These are phyloP conservation scores for Dothideomycetidae sp. DNA, from an alignment of 2,329 filamentous ascomycete species.

Conservation along the genomic window DNA sequence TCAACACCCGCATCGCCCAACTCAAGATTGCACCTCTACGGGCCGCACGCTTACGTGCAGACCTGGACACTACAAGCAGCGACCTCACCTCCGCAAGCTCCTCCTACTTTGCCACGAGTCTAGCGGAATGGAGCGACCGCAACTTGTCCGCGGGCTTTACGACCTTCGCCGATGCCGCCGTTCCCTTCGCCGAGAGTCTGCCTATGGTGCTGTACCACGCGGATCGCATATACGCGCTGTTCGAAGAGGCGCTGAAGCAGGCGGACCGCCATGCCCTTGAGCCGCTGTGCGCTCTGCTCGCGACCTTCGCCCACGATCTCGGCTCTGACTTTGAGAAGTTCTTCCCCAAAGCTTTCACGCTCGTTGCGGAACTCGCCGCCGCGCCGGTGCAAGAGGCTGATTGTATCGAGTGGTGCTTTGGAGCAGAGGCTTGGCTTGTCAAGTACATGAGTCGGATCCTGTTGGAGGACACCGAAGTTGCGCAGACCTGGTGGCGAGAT, in stretches of 20 bases:
- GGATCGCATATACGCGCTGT: constrained; percentile 62
- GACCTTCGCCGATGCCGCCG: constrained; percentile 59
- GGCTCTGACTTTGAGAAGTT: constrained; percentile 78
- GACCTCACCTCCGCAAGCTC: constrained; percentile 68
- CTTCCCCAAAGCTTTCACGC: constrained; percentile 58
- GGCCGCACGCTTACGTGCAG: constrained; percentile 47
- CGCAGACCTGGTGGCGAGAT: constrained; percentile 76
- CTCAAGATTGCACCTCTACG: constrained; percentile 89
- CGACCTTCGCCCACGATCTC: constrained; percentile 88
- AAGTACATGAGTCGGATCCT: constrained; percentile 87
- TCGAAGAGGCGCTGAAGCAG: constrained; percentile 62
- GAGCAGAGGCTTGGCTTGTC: constrained; percentile 85
- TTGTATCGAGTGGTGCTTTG: constrained; percentile 97
- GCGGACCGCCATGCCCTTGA: constrained; percentile 71
- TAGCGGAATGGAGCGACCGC: constrained; percentile 82
- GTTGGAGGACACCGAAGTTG: constrained; percentile 20
- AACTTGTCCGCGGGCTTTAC: constrained; percentile 76
- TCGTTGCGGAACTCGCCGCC: constrained; percentile 66
- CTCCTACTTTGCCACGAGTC: constrained; percentile 70
- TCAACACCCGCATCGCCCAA: constrained; percentile 77
- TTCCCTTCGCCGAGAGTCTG: constrained; percentile 72
- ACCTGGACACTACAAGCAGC: constrained; percentile 39
- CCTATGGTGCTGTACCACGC: constrained; percentile 87
- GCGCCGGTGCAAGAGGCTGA: constrained; percentile 59
- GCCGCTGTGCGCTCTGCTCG: constrained; percentile 72